Conservation (phyloP, 2,329 filamentous ascomycete species). For the Ceratocystis eucalypticola region DNA sequence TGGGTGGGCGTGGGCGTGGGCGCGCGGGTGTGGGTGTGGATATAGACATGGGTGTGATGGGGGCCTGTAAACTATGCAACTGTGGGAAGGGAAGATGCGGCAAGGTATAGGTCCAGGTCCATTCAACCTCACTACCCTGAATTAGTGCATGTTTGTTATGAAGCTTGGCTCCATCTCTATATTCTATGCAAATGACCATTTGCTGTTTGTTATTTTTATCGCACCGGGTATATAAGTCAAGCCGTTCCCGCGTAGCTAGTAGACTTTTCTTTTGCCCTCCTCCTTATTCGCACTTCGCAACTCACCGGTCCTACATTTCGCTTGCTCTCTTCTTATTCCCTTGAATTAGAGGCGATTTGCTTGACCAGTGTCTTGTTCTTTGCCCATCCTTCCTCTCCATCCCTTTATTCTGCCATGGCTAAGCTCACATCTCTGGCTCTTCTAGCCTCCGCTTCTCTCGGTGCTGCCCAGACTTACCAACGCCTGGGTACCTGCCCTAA, state of each 20-base stretch:
- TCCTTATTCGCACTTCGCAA: neutral
- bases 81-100: no score
- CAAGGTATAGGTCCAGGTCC: no score
- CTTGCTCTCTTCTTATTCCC: neutral
- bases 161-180: no score
- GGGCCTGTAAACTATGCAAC: neutral
- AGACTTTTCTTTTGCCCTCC: no score
- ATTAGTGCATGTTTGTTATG: neutral
- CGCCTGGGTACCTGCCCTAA: conserved; percentile 45
- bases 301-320: neutral
- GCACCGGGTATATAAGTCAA: neutral
- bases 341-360: neutral
- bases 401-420: conserved; percentile 6
- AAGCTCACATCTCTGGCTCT: conserved; percentile 14
- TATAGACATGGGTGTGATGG: neutral
- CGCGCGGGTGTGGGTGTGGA: neutral
- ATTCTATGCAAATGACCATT: no score
- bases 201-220: neutral
- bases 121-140: no score
- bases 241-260: neutral
- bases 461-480: conserved; percentile 44
- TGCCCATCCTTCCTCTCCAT: neutral
- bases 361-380: neutral
- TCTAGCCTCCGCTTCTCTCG: conserved; percentile 12
- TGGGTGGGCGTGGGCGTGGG: neutral